Evolutionary conservation across 2,329 filamentous ascomycete genomes (phyloP), one percentile per base, ranked within the genome.

Genomic region (Ascochyta pisi): DNA sequence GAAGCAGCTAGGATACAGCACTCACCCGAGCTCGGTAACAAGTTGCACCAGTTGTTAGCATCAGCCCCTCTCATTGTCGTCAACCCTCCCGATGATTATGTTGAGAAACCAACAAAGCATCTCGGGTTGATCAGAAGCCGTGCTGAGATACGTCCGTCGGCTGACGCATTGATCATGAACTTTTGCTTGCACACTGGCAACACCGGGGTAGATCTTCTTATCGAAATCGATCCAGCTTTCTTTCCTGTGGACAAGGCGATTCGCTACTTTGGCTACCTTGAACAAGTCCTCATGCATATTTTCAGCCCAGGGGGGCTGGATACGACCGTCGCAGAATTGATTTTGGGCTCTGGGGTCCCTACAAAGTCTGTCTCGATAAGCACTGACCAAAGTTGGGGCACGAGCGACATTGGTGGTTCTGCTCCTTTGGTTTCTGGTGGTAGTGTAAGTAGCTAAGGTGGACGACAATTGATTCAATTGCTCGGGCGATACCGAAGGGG

Each of bases 361-460:
- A 48, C 44, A n/a, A 38, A 29, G 10, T 38, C 44, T 29, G 44
- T 48, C 22, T 27, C n/a, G 1, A 48, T 48, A 27, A 39, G 35
- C 44, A 48, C 44, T 19, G 44, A 48, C 12, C 42, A 45, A 35
- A 45, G 42, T 45, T 45, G 42, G 42, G 42, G 42, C 29, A 45
- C 29, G 29, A 45, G 42, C 24, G 42, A 34, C 8, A 22, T 33
- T 34, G 42, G 42, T 13, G 29, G 29, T 33, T 33, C 29, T 33
- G 29, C 29, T 33, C 29, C 29, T 33, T 33, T 13, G 13, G 2
- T 13, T 33, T 33, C 29, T 33, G 29, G 29, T 13, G 29, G 13
- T 1, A 33, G 29, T 33, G 29, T 33, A 8, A 33, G 29, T 33
- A 33, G 29, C 29, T 33, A 13, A 33, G 29, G 29, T 33, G 29